phyloP scores from a whole-genome alignment of 2,329 filamentous ascomycete species.

The Cryphonectria japonica region DNA sequence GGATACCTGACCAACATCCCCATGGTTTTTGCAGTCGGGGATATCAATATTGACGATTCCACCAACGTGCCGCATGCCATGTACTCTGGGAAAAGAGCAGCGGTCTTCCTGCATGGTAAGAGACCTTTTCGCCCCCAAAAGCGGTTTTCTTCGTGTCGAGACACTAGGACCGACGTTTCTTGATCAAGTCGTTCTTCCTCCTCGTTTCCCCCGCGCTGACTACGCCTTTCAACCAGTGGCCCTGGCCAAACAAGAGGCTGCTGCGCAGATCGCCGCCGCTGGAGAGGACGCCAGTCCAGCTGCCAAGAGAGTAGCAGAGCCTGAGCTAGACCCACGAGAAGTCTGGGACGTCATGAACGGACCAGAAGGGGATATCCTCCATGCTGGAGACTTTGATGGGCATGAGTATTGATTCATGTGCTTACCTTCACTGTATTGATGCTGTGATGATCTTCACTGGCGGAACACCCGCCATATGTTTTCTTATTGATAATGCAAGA shows the following conservation, averaged over 20 bases:
- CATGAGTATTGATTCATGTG: background rate
- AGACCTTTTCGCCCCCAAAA: constrained; percentile 13
- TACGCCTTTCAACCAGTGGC: constrained; percentile 38
- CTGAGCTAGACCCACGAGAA: constrained; percentile 42
- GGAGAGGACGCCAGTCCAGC: constrained; percentile 33
- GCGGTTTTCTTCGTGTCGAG: background rate
- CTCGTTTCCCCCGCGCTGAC: background rate
- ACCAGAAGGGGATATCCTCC: constrained; percentile 46
- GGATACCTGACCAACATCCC: constrained; percentile 55
- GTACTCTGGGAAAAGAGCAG: constrained; percentile 61
- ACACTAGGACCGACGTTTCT: background rate
- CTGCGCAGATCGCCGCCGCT: constrained; percentile 35
- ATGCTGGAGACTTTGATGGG: constrained; percentile 47
- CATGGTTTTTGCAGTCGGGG: constrained; percentile 62
- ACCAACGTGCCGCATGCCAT: constrained; percentile 66
- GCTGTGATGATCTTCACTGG: background rate
- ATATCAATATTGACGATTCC: constrained; percentile 61
- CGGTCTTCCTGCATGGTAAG: constrained; percentile 61
- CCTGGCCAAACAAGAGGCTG: constrained; percentile 46
- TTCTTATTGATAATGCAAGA: background rate
- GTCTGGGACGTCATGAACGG: constrained; percentile 54
- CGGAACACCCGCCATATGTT: background rate
- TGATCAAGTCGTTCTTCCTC: too few species aligned
- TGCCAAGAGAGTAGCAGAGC: constrained; percentile 37
- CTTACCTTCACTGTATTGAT: background rate